Evolutionary conservation across 371 early-diverging fungal species (phyloP), one percentile per base, ranked within the genome.

Genomic region (Rhizopus sp.): DNA sequence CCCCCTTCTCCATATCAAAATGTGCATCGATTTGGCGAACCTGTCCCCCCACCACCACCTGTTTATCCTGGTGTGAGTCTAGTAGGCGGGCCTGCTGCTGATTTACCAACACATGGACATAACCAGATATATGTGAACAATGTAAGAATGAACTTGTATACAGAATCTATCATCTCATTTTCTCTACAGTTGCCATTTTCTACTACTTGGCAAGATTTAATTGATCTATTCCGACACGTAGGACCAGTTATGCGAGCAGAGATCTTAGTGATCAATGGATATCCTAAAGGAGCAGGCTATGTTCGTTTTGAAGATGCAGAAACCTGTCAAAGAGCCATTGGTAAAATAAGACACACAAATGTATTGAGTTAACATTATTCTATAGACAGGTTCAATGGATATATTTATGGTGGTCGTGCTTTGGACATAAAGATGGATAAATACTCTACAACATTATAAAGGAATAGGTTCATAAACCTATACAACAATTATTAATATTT

Each of bases 191-290:
- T 87, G 31, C 87, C 85, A 2, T 84, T 77, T 32, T 80, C 85
- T 7, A 87, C 87, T 9, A 87, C 87, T 5, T 78, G 81, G 68
- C 80, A 85, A 52, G 87, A 87, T 55, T 60, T 87, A 46, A 85
- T 79, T 57, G 87, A 87, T 42, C 56, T 87, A n/a, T 87, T 87
- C 62, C 74, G 82, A 52, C 81, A 81, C 48, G 87, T 68, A 56
- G 87, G 72, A 49, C 76, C 67, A 59, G 77, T 83, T 31, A 57
- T 80, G 10, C 66, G 80, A 49, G 66, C 85, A 3, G 87, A 87
- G 59, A 78, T 84, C 40, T 55, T 84, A 41, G 54, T 68, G 51
- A 34, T 60, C 6, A 71, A 71, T 54, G 87, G 85, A 7, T 77
- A 83, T 53, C 79, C 87, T 6, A 85, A 83, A 59, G 87, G 85